Conservation (phyloP, 306 rosid species). For the Citrullus mucosospermus region DNA sequence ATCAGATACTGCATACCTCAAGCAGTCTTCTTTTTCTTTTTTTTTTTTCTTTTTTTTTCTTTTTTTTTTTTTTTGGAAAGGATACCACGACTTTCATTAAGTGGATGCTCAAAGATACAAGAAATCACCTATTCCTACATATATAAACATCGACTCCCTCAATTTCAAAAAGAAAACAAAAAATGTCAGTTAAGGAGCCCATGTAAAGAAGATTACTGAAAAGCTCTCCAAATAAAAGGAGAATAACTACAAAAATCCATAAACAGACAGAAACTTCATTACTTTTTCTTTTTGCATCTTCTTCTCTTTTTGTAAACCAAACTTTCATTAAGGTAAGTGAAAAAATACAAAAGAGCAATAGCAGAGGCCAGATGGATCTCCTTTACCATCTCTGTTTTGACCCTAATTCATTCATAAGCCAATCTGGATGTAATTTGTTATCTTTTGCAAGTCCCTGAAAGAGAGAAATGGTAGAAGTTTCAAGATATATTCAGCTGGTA, state of each 20-base stretch:
- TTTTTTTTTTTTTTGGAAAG: too few species aligned
- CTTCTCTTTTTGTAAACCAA: background rate
- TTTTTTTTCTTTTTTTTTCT: too few species aligned
- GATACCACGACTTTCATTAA: too few species aligned
- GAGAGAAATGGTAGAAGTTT: background rate
- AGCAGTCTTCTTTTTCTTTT: background rate
- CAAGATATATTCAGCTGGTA: background rate
- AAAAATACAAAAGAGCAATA: background rate
- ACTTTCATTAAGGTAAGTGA: background rate
- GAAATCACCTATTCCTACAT: background rate
- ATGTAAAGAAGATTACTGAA: background rate
- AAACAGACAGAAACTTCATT: background rate
- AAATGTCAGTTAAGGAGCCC: background rate
- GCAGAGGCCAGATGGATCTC: background rate
- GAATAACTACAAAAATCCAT: background rate
- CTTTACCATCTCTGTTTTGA: background rate
- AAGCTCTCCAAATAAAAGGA: background rate
- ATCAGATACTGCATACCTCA: constrained; percentile 14
- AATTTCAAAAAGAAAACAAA: background rate
- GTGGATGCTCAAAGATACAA: background rate
- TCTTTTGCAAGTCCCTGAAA: background rate
- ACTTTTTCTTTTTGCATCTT: background rate
- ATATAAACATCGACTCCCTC: background rate
- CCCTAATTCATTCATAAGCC: background rate
- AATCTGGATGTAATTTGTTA: background rate